phyloP scores from a whole-genome alignment of 2,329 filamentous ascomycete genomes.

The Teratosphaeria nubilosa region DNA sequence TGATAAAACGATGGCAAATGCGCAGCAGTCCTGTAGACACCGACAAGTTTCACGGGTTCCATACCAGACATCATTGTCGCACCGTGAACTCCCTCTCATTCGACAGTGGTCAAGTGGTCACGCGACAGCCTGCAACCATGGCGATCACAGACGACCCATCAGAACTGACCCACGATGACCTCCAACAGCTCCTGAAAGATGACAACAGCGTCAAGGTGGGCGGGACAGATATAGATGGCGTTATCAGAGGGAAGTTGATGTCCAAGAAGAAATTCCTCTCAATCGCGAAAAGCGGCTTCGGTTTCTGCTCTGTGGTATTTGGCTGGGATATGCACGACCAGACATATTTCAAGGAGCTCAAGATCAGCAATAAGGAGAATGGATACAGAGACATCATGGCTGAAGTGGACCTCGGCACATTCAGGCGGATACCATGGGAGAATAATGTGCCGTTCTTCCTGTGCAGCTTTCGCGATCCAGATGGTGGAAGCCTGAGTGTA shows the following conservation, averaged over 20 bases:
- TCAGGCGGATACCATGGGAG: slow-evolving; percentile 84
- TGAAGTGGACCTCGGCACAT: slow-evolving; percentile 66
- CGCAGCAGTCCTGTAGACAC: background rate
- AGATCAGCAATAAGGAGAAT: slow-evolving; percentile 82
- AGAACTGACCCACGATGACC: slow-evolving; percentile 50
- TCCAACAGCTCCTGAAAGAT: slow-evolving; percentile 56
- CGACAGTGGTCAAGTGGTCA: background rate
- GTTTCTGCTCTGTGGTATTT: slow-evolving; percentile 89
- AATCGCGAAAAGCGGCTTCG: slow-evolving; percentile 70
- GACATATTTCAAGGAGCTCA: slow-evolving; percentile 77
- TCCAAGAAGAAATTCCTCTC: slow-evolving; percentile 89
- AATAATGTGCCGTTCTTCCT: slow-evolving; percentile 76
- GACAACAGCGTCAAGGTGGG: slow-evolving; percentile 80
- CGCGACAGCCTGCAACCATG: slow-evolving; percentile 14
- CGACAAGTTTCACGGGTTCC: background rate
- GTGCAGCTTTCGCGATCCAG: slow-evolving; percentile 73
- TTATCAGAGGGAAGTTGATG: slow-evolving; percentile 80
- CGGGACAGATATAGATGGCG: slow-evolving; percentile 77
- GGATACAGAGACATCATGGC: slow-evolving; percentile 81
- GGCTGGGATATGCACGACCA: slow-evolving; percentile 96
- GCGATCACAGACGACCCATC: slow-evolving; percentile 24
- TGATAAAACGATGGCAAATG: background rate
- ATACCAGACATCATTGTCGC: background rate
- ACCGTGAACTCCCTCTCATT: background rate
- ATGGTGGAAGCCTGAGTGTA: slow-evolving; percentile 56